Evolutionary conservation across 1,139 yeast species (phyloP).

Genomic region (Eremothecium sinecaudum): DNA sequence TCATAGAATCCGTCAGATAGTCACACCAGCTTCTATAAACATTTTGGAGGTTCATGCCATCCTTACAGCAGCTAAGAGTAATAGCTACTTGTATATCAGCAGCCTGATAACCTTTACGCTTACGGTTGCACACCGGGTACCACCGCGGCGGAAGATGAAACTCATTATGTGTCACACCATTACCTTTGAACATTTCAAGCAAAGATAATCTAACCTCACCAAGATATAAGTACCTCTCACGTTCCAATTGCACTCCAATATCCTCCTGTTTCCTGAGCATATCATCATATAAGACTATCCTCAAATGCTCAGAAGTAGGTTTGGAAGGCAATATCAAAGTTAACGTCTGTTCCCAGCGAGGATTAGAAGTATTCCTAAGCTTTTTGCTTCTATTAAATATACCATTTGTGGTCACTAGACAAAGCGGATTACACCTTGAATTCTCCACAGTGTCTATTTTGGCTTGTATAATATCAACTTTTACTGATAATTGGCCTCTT

Average conservation of each 20-base stretch:
- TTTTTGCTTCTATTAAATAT: conserved; percentile 20
- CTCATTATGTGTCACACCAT: conserved; percentile 14
- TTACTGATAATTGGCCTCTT: conserved; percentile 15
- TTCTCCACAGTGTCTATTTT: conserved; percentile 20
- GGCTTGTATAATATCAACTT: conserved; percentile 20
- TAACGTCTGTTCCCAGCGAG: conserved; percentile 22
- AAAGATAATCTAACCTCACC: conserved; percentile 27
- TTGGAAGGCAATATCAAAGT: conserved; percentile 23
- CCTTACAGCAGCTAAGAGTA: conserved; percentile 13
- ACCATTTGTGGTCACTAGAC: conserved; percentile 24
- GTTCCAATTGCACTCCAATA: conserved; percentile 1
- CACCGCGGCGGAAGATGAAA: conserved; percentile 17
- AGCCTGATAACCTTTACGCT: conserved; percentile 6
- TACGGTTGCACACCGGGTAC: conserved; percentile 22
- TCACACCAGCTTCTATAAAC: conserved; percentile 21
- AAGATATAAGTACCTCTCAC: conserved; percentile 19
- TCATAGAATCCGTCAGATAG: conserved; percentile 3
- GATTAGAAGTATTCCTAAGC: conserved; percentile 17
- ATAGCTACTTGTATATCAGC: conserved; percentile 26
- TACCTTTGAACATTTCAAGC: conserved; percentile 21
- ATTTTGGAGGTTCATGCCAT: conserved; percentile 14
- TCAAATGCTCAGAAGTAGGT: conserved; percentile 23
- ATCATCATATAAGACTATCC: conserved; percentile 26
- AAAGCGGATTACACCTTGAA: conserved; percentile 26
- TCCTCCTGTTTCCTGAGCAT: conserved; percentile 9